A percentile compares a stretch with the other conserved stretches of the same genome.
phyloP scores from a whole-genome alignment of 2,329 filamentous ascomycete genomes.

The Zopfia rhizophila region DNA sequence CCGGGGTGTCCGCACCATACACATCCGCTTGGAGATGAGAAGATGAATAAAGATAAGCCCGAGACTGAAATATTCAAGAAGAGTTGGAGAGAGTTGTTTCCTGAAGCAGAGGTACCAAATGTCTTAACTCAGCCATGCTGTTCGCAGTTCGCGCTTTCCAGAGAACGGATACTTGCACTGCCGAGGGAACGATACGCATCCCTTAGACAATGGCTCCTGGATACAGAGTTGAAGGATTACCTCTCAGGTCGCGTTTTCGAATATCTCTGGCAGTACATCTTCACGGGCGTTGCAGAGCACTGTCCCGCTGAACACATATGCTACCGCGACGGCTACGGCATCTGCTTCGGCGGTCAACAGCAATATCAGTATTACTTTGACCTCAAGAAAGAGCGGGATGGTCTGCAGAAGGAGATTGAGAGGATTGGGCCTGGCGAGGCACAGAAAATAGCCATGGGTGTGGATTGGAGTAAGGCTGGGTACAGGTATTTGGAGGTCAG shows the following conservation, averaged over 20 bases:
- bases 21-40: constrained; percentile 47
- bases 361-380: constrained; percentile 58
- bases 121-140: constrained; percentile 61
- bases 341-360: constrained; percentile 65
- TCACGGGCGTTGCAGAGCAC: constrained; percentile 44
- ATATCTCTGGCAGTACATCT: constrained; percentile 61
- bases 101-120: constrained; percentile 46
- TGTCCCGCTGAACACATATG: constrained; percentile 42
- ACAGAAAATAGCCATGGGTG: no score
- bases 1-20: constrained; percentile 61
- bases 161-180: constrained; percentile 53
- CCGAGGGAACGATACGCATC: constrained; percentile 57
- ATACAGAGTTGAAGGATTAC: constrained; percentile 56
- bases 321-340: constrained; percentile 70
- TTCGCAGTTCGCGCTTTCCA: constrained; percentile 61
- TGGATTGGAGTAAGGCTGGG: no score
- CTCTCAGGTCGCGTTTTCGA: constrained; percentile 63
- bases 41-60: constrained; percentile 43
- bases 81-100: constrained; percentile 53
- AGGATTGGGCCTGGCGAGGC: constrained; percentile 6
- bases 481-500: constrained; percentile 16
- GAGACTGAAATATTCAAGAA: no score
- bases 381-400: constrained; percentile 53
- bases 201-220: constrained; percentile 57
- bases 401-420: constrained; percentile 14